Evolutionary conservation across 2,329 filamentous ascomycete species (phyloP), one percentile per base, ranked within the genome.

Genomic region (Fusarium coicis): DNA sequence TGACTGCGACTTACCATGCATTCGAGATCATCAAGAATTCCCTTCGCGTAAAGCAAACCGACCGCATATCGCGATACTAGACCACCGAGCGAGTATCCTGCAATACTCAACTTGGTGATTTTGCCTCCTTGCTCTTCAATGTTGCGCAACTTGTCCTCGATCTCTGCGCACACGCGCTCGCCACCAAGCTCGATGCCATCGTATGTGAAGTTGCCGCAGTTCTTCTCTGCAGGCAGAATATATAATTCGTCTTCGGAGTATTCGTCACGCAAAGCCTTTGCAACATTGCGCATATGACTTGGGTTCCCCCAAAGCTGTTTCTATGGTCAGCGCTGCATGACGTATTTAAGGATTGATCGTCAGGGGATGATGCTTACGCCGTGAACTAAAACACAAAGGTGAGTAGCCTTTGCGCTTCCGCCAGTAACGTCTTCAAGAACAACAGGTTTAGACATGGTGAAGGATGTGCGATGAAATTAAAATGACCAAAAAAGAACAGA

Each of bases 31-130:
- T 97, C 92, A 63, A 98, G 91, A 65, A 94, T 86, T 14, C 95
- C 94, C 77, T 93, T 93, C 61, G 93, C 91, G 76, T 95, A 90
- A 7, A 98, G 86, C 77, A 98, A 84, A 1, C 96, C 96, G 63
- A 97, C 88, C 4, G 93, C 93, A 84, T 97, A 98, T 67, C 96
- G 89, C 15, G 94, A 91, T 9, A 98, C 91, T 11, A 98, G 85
- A 0, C 96, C 96, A 50, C 96, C 96, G 4, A 98, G 87, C 0
- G 94, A 97, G 81, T 98, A 98, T 43, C 96, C 96, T 47, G 96
- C 88, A 44, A 98, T 86, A 80, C 95, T 97, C 72, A 98, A 85
- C 83, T 95, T 97, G 53, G 84, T 91, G 77, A 98, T 92, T 46
- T 89, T 87, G 74, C 92, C 89, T 28, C 94, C 95, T 34, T 86